A percentile compares a stretch with the other conserved stretches of the same genome.
These are phyloP conservation scores for Kodamaea anthophila DNA, from an alignment of 1,139 yeast genomes.

Conservation along the genomic window DNA sequence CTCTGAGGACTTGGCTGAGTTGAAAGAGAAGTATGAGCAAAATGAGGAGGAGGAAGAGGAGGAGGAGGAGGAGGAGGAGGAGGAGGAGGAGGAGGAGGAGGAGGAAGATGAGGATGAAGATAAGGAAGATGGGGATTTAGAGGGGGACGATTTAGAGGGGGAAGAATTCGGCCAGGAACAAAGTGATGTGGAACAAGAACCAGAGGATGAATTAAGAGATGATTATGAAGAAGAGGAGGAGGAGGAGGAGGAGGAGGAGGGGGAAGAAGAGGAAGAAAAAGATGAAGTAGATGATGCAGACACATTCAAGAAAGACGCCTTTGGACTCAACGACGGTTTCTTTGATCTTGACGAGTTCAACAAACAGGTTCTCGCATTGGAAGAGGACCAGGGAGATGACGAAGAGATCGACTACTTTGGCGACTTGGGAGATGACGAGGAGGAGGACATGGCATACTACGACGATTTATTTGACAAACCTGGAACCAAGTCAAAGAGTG, in stretches of 20 bases:
- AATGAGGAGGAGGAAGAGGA: constrained; percentile 16
- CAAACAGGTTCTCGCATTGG: constrained; percentile 71
- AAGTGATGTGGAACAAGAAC: constrained; percentile 10
- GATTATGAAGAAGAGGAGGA: constrained; percentile 15
- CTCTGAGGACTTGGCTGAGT: constrained; percentile 39
- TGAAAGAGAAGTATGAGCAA: constrained; percentile 23
- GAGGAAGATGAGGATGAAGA: constrained; percentile 14
- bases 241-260: constrained; percentile 9
- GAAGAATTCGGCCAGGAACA: constrained; percentile 12
- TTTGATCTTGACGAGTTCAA: constrained; percentile 84
- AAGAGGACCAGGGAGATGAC: constrained; percentile 40
- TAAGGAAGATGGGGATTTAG: constrained; percentile 16
- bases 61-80: constrained; percentile 16
- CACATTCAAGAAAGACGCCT: constrained; percentile 37
- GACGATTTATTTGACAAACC: constrained; percentile 70
- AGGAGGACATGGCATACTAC: constrained; percentile 64
- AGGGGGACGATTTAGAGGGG: constrained; percentile 17
- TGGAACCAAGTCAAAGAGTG: constrained; percentile 18
- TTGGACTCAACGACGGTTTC: constrained; percentile 77
- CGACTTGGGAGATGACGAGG: constrained; percentile 48
- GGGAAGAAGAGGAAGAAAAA: constrained; percentile 8
- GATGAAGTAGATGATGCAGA: constrained; percentile 13
- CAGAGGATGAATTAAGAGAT: constrained; percentile 8
- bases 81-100: constrained; percentile 10
- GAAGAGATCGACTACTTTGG: constrained; percentile 64